phyloP scores from a whole-genome alignment of 2,329 filamentous ascomycete species.

The Hymenoscyphus scutula region DNA sequence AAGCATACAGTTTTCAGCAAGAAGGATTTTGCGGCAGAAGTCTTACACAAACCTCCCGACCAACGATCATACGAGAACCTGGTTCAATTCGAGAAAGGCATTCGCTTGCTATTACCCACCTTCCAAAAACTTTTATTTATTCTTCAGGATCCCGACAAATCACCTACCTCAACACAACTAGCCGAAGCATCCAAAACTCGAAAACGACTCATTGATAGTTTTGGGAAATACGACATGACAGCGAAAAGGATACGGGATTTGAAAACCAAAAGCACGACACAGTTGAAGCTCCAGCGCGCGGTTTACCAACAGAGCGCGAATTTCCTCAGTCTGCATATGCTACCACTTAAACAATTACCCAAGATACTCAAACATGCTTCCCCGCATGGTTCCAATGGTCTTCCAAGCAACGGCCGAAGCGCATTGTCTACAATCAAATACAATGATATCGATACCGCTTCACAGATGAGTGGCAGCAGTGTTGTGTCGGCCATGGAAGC shows the following conservation, averaged over 20 bases:
- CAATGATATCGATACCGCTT: constrained; percentile 49
- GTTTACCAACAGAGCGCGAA: constrained; percentile 67
- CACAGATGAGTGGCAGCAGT: constrained; percentile 53
- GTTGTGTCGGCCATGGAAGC: constrained; percentile 63
- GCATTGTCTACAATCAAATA: constrained; percentile 60
- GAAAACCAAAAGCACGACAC: constrained; percentile 60
- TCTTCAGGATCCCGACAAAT: constrained; percentile 63
- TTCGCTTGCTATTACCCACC: constrained; percentile 63
- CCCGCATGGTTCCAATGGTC: constrained; percentile 43
- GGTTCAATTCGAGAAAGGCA: constrained; percentile 68
- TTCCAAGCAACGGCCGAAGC: constrained; percentile 25
- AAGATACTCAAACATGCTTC: constrained; percentile 62
- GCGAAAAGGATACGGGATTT: constrained; percentile 67
- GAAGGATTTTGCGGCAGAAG: constrained; percentile 62
- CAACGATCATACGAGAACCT: constrained; percentile 66
- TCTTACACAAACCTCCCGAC: constrained; percentile 56
- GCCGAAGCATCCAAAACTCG: constrained; percentile 68
- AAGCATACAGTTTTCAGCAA: constrained; percentile 67
- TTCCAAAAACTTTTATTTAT: constrained; percentile 65
- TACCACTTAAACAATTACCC: constrained; percentile 63
- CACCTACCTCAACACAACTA: constrained; percentile 49
- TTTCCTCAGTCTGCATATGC: constrained; percentile 71
- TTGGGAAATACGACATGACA: constrained; percentile 67
- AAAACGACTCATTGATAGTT: constrained; percentile 68
- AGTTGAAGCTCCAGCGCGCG: constrained; percentile 63